Percentiles rank a stretch among this genome's conserved stretches.
Evolutionary conservation across 805 yeast genomes (phyloP).

Genomic region (Wickerhamiella domercqiae): DNA sequence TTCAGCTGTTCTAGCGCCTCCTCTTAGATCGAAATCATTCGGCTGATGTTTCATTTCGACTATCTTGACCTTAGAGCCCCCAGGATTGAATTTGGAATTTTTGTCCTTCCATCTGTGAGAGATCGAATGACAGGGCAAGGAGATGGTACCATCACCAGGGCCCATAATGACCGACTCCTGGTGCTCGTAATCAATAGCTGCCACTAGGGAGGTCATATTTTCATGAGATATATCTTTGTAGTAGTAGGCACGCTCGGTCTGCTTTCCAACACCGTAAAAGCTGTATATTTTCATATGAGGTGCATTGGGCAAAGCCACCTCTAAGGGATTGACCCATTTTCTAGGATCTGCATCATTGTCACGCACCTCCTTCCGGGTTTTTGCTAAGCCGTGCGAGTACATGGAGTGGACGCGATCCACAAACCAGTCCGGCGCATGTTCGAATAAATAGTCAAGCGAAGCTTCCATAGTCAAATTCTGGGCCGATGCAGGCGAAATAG

Average conservation of each 20-base stretch:
- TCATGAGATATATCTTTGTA: slow-evolving; percentile 57
- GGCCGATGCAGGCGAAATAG: slow-evolving; percentile 29
- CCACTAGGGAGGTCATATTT: slow-evolving; percentile 37
- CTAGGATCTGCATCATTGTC: slow-evolving; percentile 53
- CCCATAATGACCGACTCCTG: slow-evolving; percentile 60
- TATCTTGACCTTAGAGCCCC: slow-evolving; percentile 49
- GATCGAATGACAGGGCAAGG: slow-evolving; percentile 71
- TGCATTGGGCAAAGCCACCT: slow-evolving; percentile 81
- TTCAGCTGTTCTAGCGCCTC: slow-evolving; percentile 95
- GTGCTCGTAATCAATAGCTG: slow-evolving; percentile 54
- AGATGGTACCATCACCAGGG: slow-evolving; percentile 95
- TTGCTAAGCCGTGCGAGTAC: slow-evolving; percentile 68
- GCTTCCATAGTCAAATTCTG: slow-evolving; percentile 48
- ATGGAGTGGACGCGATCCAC: slow-evolving; percentile 44
- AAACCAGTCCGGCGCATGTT: slow-evolving; percentile 67
- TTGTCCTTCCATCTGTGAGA: slow-evolving; percentile 80
- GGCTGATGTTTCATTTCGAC: slow-evolving; percentile 93
- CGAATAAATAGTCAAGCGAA: slow-evolving; percentile 50
- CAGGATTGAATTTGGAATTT: slow-evolving; percentile 59
- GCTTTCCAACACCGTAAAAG: slow-evolving; percentile 92
- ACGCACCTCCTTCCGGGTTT: slow-evolving; percentile 39
- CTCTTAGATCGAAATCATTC: slow-evolving; percentile 82
- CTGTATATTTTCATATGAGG: slow-evolving; percentile 82
- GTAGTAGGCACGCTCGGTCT: slow-evolving; percentile 85
- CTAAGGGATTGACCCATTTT: slow-evolving; percentile 92